phyloP scores from a whole-genome alignment of 805 yeast species.

The Myxozyma geophila region DNA sequence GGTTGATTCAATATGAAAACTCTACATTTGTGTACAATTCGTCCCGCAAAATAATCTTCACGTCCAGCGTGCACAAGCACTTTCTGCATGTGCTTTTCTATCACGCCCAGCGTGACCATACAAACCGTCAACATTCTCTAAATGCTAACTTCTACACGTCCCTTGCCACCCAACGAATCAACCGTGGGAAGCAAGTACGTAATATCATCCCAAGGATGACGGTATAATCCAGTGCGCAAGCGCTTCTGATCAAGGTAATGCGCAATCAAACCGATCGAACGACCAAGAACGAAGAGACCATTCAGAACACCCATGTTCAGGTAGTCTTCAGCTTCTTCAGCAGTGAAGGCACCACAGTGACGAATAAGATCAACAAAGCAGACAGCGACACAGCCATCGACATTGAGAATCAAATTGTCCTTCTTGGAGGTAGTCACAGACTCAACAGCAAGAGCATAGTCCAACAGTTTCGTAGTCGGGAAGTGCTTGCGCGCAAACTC shows the following conservation, averaged over 20 bases:
- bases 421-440: conserved; percentile 56
- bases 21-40: neutral
- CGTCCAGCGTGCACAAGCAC: neutral
- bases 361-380: conserved; percentile 52
- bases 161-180: conserved; percentile 26
- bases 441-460: conserved; percentile 55
- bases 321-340: conserved; percentile 53
- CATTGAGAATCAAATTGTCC: conserved; percentile 53
- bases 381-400: conserved; percentile 54
- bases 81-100: neutral
- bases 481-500: conserved; percentile 52
- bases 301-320: conserved; percentile 53
- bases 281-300: conserved; percentile 53
- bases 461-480: conserved; percentile 51
- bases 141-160: conserved; percentile 28
- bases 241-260: conserved; percentile 55
- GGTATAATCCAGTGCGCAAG: conserved; percentile 52
- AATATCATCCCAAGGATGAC: conserved; percentile 57
- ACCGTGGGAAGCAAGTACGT: conserved; percentile 43
- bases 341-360: conserved; percentile 52
- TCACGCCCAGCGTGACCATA: conserved; percentile 8
- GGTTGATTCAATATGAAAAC: neutral
- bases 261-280: conserved; percentile 54
- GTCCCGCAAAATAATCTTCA: conserved; percentile 15
- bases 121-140: conserved; percentile 1